Base-by-base conservation (phyloP, 2,329 filamentous ascomycete genomes). In the Aspergillus sp. region DNA sequence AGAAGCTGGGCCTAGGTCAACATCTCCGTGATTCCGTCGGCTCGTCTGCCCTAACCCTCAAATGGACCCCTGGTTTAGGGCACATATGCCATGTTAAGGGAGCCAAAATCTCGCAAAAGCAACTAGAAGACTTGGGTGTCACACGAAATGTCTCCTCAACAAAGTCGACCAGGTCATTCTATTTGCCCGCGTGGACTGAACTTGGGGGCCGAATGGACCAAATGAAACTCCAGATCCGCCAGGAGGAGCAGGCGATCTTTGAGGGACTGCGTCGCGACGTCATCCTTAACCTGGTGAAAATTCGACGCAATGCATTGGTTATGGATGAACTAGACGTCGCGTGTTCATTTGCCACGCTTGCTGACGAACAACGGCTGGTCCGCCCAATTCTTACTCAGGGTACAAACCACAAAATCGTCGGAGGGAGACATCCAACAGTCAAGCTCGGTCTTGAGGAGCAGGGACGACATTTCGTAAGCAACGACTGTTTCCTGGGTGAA, bases 251-350 rank as follows among this genome's bases (percentile, higher is more conserved):
- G 66, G 82, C 84, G 45, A 88, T 99, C 7, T 91, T 98, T 65
- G 81, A 85, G 56, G 77, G 82, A 5, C 81, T 99, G 8, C 89
- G 93, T 31, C 84, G 87, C 60, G 81, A 85, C 51, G 92, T 97
- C 0, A 87, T 98, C 4, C 77, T 84, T 47, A 93, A 93, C 66
- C 83, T 99, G 3, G 86, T 97, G 62, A 91, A 89, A 67, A 84
- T 99, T 14, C 88, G 95, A 6, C 89, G 90, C 57, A 98, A 97
- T 73, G 93, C 93, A 11, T 83, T 86, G n/a, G 89, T 96, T 1
- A 84, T 99, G 19, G 93, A 98, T 71, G 93, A 97, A 73, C 84
- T 99, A 8, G 95, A 99, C 74, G 89, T 99, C 39, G 85, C 90
- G 2, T 91, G 90, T 55, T 91, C 91, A 0, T 96, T 96, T 69